Conservation (phyloP, 1,284 basidiomycete species). For the Chondrostereum purpureum region DNA sequence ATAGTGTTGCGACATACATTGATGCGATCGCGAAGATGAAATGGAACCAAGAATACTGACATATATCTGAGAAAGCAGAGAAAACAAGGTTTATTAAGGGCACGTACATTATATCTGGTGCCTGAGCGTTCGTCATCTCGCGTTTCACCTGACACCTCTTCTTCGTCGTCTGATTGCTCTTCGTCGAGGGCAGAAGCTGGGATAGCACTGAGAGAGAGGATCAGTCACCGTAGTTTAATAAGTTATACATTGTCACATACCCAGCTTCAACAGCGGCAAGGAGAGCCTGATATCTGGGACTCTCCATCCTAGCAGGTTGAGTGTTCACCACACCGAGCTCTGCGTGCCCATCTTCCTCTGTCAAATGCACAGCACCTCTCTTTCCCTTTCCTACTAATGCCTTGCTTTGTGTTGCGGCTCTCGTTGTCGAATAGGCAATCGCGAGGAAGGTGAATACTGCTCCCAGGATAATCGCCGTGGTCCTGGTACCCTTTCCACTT, state of each 20-base stretch:
- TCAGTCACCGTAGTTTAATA: not conserved
- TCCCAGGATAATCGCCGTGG: conserved; percentile 85
- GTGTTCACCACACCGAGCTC: conserved; percentile 74
- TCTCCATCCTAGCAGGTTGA: conserved; percentile 83
- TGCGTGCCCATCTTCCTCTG: conserved; percentile 47
- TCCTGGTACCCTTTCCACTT: conserved; percentile 64
- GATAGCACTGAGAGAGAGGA: conserved; percentile 55
- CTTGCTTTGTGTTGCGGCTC: conserved; percentile 92
- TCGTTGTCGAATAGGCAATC: conserved; percentile 94
- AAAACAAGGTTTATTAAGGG: conserved; percentile 7
- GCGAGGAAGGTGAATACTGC: conserved; percentile 96
- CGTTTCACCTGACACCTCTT: conserved; percentile 65
- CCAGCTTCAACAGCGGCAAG: conserved; percentile 95
- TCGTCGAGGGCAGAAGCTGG: conserved; percentile 91
- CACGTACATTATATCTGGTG: conserved; percentile 90
- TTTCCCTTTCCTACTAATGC: conserved; percentile 78
- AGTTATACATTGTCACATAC: conserved; percentile 36
- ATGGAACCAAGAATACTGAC: conserved; percentile 96
- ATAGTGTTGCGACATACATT: conserved; percentile 98
- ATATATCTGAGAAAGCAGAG: too few species aligned
- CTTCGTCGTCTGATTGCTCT: conserved; percentile 73
- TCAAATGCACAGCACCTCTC: conserved; percentile 56
- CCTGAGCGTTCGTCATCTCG: conserved; percentile 91
- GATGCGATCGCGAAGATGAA: conserved; percentile 93
- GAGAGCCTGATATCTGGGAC: conserved; percentile 90